A percentile compares a stretch with the other conserved stretches of the same genome.
Evolutionary conservation across 1,139 yeast genomes (phyloP).

Genomic region (Groenewaldozyma sp.): DNA sequence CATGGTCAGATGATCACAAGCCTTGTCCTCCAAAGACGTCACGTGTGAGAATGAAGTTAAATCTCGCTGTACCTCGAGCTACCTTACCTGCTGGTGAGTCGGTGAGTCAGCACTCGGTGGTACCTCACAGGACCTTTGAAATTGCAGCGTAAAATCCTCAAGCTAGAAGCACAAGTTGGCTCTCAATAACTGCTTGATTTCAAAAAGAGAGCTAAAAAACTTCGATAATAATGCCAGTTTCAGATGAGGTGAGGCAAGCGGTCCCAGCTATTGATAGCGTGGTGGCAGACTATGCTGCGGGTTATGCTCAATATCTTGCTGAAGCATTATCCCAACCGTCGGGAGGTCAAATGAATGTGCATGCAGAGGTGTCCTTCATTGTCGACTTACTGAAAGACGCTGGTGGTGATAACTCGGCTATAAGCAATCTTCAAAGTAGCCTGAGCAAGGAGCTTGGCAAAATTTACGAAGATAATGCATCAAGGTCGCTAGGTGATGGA

Average conservation of each 20-base stretch:
- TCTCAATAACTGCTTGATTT: background rate
- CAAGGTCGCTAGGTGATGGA: conserved; percentile 60
- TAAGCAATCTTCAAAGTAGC: conserved; percentile 39
- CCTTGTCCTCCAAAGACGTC: too few species aligned
- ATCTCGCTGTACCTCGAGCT: too few species aligned
- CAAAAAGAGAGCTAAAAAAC: background rate
- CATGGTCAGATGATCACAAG: too few species aligned
- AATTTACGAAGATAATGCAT: conserved; percentile 59
- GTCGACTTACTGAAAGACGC: conserved; percentile 61
- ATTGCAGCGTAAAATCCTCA: too few species aligned
- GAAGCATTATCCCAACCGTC: conserved; percentile 67
- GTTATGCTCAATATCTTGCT: conserved; percentile 74
- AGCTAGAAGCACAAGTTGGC: background rate
- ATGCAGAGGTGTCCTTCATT: conserved; percentile 57
- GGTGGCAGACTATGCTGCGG: conserved; percentile 88
- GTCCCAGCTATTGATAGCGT: conserved; percentile 80
- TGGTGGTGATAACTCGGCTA: conserved; percentile 58
- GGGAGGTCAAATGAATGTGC: conserved; percentile 60
- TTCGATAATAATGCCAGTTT: background rate
- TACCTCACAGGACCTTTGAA: too few species aligned
- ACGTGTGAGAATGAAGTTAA: too few species aligned
- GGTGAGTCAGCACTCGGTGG: too few species aligned
- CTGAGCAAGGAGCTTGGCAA: conserved; percentile 43
- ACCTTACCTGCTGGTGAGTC: too few species aligned
- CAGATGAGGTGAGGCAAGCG: conserved; percentile 62